Base-by-base conservation (phyloP, 371 early-diverging fungal species). In the Nosema granulosis region DNA sequence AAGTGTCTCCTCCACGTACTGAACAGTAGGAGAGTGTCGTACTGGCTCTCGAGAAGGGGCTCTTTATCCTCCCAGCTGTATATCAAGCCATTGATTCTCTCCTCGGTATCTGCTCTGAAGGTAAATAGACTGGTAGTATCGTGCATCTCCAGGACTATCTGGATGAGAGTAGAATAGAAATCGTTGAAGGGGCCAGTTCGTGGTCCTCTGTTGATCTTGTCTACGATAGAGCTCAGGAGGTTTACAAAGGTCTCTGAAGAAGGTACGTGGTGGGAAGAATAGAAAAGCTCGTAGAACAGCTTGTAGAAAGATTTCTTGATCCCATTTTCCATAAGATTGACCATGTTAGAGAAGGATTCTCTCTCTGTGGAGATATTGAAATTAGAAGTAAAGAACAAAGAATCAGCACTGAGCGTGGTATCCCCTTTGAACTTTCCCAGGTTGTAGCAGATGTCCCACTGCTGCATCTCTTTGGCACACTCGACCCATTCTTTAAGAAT, bases 401-500 rank as follows among this genome's bases (percentile, higher is more conserved):
- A 74, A 26, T 79, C 81, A 3, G 63, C 61, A 26, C 38, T 73
- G 32, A 83, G 58, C 16, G 43, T 9, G 9, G 6, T 43, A 43
- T 43, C 16, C 43, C 43, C 43, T 34, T 88, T 88, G 49, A 94
- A 94, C 65, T 91, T 90, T 3, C 93, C 91, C 6, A 96, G 87
- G 38, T 96, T 96, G 0, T 89, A 87, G 61, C 95, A 85, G 62
- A 95, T 88, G 75, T 99, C 97, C 99, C 99, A 99, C 80, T 93
- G 94, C 85, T 97, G 96, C 38, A 99, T 84, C 63, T 91, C 89
- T 78, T 93, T 88, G 0, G 95, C 90, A 73, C 93, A 92, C 18
- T 84, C 82, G 24, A 95, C 89, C 90, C 99, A 99, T 77, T 92
- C 93, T 59, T 94, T 91, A 84, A 96, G 95, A 96, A 97, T 97